Base-by-base conservation (phyloP, 78 protist species). In the Dictyostelium capitatum region DNA sequence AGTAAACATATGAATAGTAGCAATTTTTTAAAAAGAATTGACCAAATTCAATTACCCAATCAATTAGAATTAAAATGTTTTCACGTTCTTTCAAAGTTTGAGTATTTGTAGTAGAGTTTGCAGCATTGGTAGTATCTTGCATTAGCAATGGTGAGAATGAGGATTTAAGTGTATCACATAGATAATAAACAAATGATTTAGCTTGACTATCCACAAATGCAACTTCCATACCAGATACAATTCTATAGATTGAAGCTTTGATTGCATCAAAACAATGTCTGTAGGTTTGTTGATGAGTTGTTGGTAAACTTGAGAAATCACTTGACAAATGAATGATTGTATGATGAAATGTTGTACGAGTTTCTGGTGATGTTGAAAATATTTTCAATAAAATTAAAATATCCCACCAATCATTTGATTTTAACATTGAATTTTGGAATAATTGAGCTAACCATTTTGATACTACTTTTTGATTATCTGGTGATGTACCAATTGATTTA, bases 371-470 rank as follows among this genome's bases (percentile, higher is more conserved):
- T 6, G 51, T 59, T 9, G 84, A 77, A 32, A 77, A 87, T 48
- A 87, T 74, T 20, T 62, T 56, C n/a, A 87, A 70, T 8, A 65
- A 3, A 9, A 87, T 56, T 53, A 87, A 54, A 15, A 87, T 57
- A 65, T 87, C 93, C 93, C 93, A 87, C 93, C 93, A 87, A 50
- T 87, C 93, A 15, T 70, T 77, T 3, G 80, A 28, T 32, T 57
- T 23, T 17, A 87, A 51, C 28, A 87, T 77, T 10, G 93, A 87
- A 10, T 77, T 50, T 51, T 87, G 93, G 54, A 87, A 77, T 20
- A 87, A 41, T 23, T 77, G 73, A 6, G 43, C 51, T 9, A 87
- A 56, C 93, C 93, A 87, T 59, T 32, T 74, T 1, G 93, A 74
- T 14, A 87, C 77, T 10, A 23, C 53, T 17, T 50, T 30, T 54